Base-by-base conservation (phyloP, 1,284 basidiomycete species). In the Tetrapyrgos nigripes region DNA sequence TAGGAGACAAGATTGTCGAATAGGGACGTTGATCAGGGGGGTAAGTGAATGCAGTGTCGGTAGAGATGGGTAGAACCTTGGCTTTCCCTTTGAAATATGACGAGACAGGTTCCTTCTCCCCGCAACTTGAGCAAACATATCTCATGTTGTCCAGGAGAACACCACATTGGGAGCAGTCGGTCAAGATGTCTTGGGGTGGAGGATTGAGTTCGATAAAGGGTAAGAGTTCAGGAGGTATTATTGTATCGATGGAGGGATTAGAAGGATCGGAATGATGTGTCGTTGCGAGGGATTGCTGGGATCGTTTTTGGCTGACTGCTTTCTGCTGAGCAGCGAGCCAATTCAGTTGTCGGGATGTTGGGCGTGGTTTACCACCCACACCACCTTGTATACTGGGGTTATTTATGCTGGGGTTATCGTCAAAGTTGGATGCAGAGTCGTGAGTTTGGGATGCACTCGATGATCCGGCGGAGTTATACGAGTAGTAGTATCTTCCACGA, bases 51-150 rank as follows among this genome's bases (percentile, higher is more conserved):
- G 53, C 33, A 13, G 46, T 24, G 48, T 72, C 64, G 21, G 48
- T 31, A 17, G 51, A 50, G 29, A 31, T 50, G 5, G 37, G 37
- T 28, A 26, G 27, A 50, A 64, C 68, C 49, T 77, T 74, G 50
- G 73, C 75, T 69, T 80, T 84, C 53, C 71, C 75, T 64, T 75
- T 79, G 33, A 59, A 8, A 24, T 31, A 11, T 19, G 28, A 46
- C 17, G 63, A 58, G 60, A 67, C 67, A 5, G 83, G 83, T 52
- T 80, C 74, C 75, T 86, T 90, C 73, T 92, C 91, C 13, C 94
- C 93, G 66, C 94, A 96, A 23, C 87, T 89, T 6, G 87, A 83
- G 68, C 94, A 97, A 14, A 95, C 88, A 69, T 96, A 96, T 50
- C 92, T 88, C 73, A 96, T 87, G 21, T 86, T 82, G 58, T 94